Evolutionary conservation across 192 early-diverging fungal genomes (phyloP), one percentile per base, ranked within the genome.

Genomic region (Pilaira anomala): DNA sequence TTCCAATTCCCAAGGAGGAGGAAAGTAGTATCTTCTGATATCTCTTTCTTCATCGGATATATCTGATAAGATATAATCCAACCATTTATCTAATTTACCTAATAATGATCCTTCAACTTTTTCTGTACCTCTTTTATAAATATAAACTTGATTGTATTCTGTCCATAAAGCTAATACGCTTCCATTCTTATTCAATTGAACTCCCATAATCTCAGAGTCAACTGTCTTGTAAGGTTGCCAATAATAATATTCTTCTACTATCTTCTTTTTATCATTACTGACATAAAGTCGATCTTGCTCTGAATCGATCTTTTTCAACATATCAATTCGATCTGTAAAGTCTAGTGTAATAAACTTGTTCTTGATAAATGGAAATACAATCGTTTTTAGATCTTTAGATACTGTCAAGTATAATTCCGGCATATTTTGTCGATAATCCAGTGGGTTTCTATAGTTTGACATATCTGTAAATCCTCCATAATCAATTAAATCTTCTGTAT

Each of bases 91-190:
- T 9, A 58, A 19, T 25, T 21, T 58, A 42, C 33, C 40, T 18
- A 42, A 22, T 16, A 58, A 24, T 2, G 56, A 58, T 40, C 18
- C 21, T 16, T 41, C 33, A 42, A 24, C 33, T 1, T 24, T 58
- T 21, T 18, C 33, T 12, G 1, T 56, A 7, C 56, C 45, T 41
- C 72, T 53, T 42, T 73, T 68, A 54, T 68, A 68, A 16, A 73
- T 64, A n/a, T 67, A 64, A 22, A 73, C 26, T 25, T 63, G 42
- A 30, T 73, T 68, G 12, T 60, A 52, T 18, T 73, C 60, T 11
- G 72, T 67, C 71, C 71, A 67, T 21, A 63, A 19, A 1, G 56
- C 61, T 39, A 62, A 50, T 6, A 67, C 52, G 4, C 57, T 60
- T 1, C 72, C 65, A 11, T 68, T 33, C 0, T 40, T 56, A 48